phyloP scores from a whole-genome alignment of 225 moss, liverwort and hornwort species.

The Bryoerythrophyllum caledonicum region DNA sequence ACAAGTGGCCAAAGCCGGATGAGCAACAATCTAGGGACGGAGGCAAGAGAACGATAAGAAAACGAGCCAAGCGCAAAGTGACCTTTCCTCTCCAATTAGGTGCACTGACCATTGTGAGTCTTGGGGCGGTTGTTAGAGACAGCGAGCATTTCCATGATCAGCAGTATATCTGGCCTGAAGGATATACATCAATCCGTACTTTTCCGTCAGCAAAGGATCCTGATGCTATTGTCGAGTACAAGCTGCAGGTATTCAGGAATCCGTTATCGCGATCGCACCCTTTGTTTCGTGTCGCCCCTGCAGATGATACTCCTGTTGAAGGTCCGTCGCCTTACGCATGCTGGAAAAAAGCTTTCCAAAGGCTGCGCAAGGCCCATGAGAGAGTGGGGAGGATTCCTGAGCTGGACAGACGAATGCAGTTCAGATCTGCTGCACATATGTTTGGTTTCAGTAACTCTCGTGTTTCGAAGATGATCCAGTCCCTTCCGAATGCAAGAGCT shows the following conservation, averaged over 20 bases:
- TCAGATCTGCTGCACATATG: constrained; percentile 87
- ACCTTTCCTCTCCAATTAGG: constrained; percentile 77
- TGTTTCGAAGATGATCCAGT: constrained; percentile 89
- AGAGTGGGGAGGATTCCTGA: constrained; percentile 71
- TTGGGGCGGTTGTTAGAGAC: constrained; percentile 87
- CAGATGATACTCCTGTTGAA: constrained; percentile 81
- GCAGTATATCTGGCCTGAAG: constrained; percentile 97
- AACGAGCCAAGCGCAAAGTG: constrained; percentile 39
- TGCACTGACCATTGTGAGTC: constrained; percentile 51
- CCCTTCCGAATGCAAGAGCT: constrained; percentile 85
- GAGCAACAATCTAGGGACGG: constrained; percentile 44
- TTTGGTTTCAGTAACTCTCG: constrained; percentile 88
- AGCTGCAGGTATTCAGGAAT: constrained; percentile 84
- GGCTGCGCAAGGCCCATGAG: constrained; percentile 81
- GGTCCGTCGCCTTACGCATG: constrained; percentile 78
- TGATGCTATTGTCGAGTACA: constrained; percentile 67
- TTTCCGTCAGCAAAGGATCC: constrained; percentile 89
- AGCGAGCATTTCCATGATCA: constrained; percentile 97
- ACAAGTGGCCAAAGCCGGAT: constrained; percentile 68
- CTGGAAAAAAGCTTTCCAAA: constrained; percentile 87
- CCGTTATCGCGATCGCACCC: constrained; percentile 63
- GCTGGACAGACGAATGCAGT: constrained; percentile 81
- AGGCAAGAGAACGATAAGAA: constrained; percentile 48
- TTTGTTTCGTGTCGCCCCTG: constrained; percentile 81
- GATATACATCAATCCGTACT: constrained; percentile 76